Base-by-base conservation (phyloP, 2,329 filamentous ascomycete genomes). In the Beauveria sp. region DNA sequence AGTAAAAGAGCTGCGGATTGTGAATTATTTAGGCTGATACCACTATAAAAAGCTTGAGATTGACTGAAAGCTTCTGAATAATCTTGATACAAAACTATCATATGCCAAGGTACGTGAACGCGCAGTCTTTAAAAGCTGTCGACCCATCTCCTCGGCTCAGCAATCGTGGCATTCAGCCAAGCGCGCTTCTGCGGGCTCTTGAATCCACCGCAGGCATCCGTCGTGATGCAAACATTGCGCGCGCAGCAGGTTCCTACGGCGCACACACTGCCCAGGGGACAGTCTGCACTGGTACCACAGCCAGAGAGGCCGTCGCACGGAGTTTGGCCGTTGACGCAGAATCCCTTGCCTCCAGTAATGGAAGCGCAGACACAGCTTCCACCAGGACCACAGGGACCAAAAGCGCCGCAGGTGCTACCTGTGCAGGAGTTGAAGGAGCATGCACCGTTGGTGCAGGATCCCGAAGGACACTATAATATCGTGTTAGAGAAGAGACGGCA, bases 281-380 rank as follows among this genome's bases (percentile, higher is more conserved):
- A 59, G 26, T 53, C 57, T 1, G 37, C 28, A 50, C 48, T 59
- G 40, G 48, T 46, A 7, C 48, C 40, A 20, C 57, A 59, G 26
- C 24, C 48, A 2, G 48, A 40, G 7, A 59, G 48, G n/a, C 57
- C 48, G 3, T 3, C 3, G 48, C 57, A 59, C 2, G 48, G 48
- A 2, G 48, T 53, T 14, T 53, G 37, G 40, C 57, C 57, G 48
- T 59, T 59, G 57, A 59, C 57, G 28, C 57, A 59, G 48, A 59
- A 59, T 12, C 57, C 57, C n/a, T 37, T 37, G 40, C 57, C 57
- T 9, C 57, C 57, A 1, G 57, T 53, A 14, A 53, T 53, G 9
- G 57, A 59, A 8, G 57, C 57, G 48, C 57, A 59, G 18, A 59
- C 48, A 41, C 57, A 59, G 57, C 40, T 53, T 18, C 57, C 57